A percentile compares a stretch with the other conserved stretches of the same genome.
phyloP scores from a whole-genome alignment of 805 yeast species.

The Metschnikowia arizonensis region DNA sequence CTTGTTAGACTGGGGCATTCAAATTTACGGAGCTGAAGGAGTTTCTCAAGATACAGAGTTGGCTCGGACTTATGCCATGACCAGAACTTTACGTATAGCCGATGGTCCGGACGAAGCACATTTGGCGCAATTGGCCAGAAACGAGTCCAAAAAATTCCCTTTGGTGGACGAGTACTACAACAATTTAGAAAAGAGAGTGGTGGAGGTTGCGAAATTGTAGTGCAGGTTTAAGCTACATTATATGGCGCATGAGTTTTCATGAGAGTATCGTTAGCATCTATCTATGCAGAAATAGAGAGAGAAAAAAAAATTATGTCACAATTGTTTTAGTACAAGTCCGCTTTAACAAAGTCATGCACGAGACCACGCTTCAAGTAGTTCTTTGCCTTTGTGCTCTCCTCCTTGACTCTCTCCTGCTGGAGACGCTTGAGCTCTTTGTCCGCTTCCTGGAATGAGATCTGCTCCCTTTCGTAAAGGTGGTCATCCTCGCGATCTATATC shows the following conservation, averaged over 20 bases:
- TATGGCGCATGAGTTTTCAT: neutral
- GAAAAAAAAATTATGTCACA: constrained; percentile 5
- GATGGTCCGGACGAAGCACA: constrained; percentile 73
- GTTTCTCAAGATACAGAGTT: constrained; percentile 58
- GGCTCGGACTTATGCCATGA: constrained; percentile 48
- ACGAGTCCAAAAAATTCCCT: constrained; percentile 37
- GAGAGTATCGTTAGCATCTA: constrained; percentile 12
- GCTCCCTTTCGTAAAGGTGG: constrained; percentile 53
- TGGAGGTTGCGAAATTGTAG: constrained; percentile 27
- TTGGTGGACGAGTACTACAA: constrained; percentile 35
- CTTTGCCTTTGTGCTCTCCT: constrained; percentile 46
- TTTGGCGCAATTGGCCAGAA: constrained; percentile 51
- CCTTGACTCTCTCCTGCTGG: constrained; percentile 31
- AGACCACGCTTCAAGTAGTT: constrained; percentile 51
- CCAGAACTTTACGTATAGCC: constrained; percentile 57
- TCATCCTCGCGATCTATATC: constrained; percentile 83
- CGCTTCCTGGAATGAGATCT: constrained; percentile 61
- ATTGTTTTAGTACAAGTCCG: constrained; percentile 47
- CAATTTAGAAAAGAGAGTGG: constrained; percentile 17
- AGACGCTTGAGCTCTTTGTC: constrained; percentile 36
- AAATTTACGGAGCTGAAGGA: constrained; percentile 63
- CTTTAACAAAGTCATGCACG: constrained; percentile 52
- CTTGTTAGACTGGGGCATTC: constrained; percentile 59
- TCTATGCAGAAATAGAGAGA: constrained; percentile 17
- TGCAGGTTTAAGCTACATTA: neutral